Evolutionary conservation across 2,329 filamentous ascomycete genomes (phyloP), one percentile per base, ranked within the genome.

Genomic region (Cordyceps pruinosa): DNA sequence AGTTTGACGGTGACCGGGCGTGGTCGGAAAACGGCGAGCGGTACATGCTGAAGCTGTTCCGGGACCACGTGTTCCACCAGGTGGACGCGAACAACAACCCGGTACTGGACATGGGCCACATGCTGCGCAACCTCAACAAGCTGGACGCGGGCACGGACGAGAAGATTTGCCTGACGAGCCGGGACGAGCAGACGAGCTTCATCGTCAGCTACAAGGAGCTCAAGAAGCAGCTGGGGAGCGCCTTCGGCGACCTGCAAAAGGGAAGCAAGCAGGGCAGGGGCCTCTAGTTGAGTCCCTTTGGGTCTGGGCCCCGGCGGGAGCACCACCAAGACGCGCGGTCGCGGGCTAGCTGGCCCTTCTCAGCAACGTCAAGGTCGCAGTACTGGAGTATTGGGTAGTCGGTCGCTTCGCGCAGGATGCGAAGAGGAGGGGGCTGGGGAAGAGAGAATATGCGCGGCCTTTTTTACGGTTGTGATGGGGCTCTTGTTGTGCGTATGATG

Each of bases 11-110:
- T 41, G 88, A 92, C 60, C 76, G 80, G 0, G 78, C 83, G 49
- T 99, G 94, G 93, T 89, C 90, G 5, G 93, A 97, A 70, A 94
- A 89, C 48, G 93, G 93, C 26, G 90, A 96, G 66, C 84, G 92
- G 28, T 97, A 96, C 70, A 88, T 90, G 68, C 78, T 99, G 62
- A 97, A 96, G 73, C 81, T 99, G 9, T 97, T 97, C 77, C 84
- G 94, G 50, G 94, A 99, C 72, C 97, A 95, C 66, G 90, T 97
- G 41, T 99, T 97, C 73, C 94, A 99, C 70, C 92, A 96, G 67
- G 91, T 97, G 13, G 91, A 97, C 69, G 81, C 83, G 30, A 85
- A 90, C 58, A 91, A 90, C 15, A 87, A 89, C 54, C 88, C 94
- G 0, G 87, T 92, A 1, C 78, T 96, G 5, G 89, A 97, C 68